Evolutionary conservation across 768 basidiomycete genomes (phyloP), one percentile per base, ranked within the genome.

Genomic region (Termitomyces titanicus): DNA sequence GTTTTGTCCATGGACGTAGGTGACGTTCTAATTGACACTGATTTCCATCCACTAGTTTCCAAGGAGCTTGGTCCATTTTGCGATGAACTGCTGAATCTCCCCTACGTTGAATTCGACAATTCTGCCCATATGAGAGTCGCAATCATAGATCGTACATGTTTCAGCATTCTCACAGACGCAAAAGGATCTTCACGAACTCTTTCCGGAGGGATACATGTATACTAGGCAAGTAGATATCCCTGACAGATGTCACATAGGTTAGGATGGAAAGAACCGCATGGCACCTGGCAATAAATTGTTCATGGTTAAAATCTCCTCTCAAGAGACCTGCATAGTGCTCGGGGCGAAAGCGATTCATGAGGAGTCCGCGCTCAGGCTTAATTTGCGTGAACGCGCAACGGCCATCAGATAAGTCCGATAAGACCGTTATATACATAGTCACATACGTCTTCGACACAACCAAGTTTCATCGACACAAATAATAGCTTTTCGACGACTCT

Each of bases 291-390:
- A 50, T 45, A 20, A 48, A 58, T 46, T 45, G 40, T 18, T 33
- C 43, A 33, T 54, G 47, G 20, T 55, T 55, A 25, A 49, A 39
- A 13, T 48, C 48, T 40, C 54, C 47, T 27, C 29, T 34, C 18
- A 10, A 7, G 1, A 55, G 31, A 17, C 48, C 49, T 12, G 42
- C 25, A 33, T 54, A 54, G 34, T 58, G 47, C 13, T 44, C 47
- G 22, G 46, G 47, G 20, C 48, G 53, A 46, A 54, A 58, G 13
- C 47, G 33, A 22, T 37, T 37, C 40, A 58, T 54, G 40, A 58
- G 42, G 20, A 27, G 57, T n/a, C 47, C 53, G 6, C 57, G 53
- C 11, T 58, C 57, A 15, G 57, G 57, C 27, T 46, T 58, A 25
- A 49, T 22, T 39, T 54, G 47, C 34, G 31, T 27, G 53, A 54